Evolutionary conservation across 768 basidiomycete species (phyloP).

Genomic region (Russula sp.): DNA sequence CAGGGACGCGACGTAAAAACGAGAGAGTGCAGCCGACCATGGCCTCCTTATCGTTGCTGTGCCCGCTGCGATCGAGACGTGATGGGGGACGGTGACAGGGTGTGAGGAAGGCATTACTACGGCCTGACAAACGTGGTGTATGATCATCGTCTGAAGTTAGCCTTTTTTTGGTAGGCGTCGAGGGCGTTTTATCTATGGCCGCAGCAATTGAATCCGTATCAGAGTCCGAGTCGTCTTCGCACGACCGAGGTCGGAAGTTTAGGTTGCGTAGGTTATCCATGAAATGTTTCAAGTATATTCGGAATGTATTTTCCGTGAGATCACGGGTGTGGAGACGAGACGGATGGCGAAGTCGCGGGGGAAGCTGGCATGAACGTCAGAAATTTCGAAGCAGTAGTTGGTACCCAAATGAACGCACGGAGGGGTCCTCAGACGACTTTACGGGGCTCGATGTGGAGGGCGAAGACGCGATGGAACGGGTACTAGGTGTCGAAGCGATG

Average conservation of each 20-base stretch:
- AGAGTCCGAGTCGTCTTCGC: constrained; percentile 5
- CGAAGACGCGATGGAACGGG: constrained; percentile 3
- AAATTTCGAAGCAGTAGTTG: not conserved
- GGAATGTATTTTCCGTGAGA: constrained; percentile 63
- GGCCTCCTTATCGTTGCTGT: not conserved
- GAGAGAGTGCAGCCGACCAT: constrained; percentile 50
- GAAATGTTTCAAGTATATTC: constrained; percentile 71
- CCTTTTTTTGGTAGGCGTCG: constrained; percentile 33
- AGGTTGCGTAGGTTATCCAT: constrained; percentile 47
- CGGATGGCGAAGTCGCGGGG: constrained; percentile 60
- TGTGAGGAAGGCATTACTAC: not conserved
- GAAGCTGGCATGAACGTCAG: constrained; percentile 24
- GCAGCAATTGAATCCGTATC: not conserved
- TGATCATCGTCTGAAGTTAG: constrained; percentile 10
- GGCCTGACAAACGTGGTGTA: constrained; percentile 27
- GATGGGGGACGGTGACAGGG: constrained; percentile 1
- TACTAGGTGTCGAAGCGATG: not conserved
- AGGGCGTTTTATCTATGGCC: constrained; percentile 19
- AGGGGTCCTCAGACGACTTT: constrained; percentile 8
- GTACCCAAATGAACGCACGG: constrained; percentile 10
- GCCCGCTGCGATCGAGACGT: not conserved
- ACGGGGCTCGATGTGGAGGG: constrained; percentile 12
- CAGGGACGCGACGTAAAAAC: constrained; percentile 70
- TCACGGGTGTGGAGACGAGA: constrained; percentile 58
- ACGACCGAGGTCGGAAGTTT: not conserved